Evolutionary conservation across 257 asterid species (phyloP).

Genomic region (Parsonsia alboflavescens): DNA sequence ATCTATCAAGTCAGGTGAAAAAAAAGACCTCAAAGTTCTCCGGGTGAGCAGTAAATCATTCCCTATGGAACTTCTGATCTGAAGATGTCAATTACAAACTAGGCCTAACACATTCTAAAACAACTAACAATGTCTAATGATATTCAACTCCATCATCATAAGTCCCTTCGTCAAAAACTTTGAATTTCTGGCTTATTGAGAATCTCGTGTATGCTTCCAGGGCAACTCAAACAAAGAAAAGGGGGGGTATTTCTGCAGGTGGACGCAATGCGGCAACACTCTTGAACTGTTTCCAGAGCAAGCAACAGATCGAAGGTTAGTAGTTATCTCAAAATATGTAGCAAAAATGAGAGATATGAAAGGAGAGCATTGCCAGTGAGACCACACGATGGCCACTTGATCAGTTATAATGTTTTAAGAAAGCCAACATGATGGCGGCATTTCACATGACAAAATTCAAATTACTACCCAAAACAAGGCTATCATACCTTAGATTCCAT

Average conservation of each 20-base stretch:
- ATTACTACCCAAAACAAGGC: neutral
- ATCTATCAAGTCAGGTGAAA: neutral
- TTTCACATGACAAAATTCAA: neutral
- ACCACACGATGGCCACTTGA: neutral
- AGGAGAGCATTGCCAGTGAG: neutral
- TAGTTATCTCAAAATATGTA: neutral
- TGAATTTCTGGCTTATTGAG: neutral
- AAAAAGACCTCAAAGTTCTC: too few species aligned
- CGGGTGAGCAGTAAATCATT: too few species aligned
- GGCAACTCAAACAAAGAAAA: slow-evolving; percentile 18
- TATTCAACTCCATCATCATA: neutral
- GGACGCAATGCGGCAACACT: slow-evolving; percentile 32
- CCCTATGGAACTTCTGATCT: too few species aligned
- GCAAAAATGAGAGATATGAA: neutral
- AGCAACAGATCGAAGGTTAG: neutral
- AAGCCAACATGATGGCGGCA: neutral
- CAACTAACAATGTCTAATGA: neutral
- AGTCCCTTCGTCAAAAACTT: neutral
- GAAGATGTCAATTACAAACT: neutral
- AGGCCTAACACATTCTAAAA: neutral
- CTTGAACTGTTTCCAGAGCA: slow-evolving; percentile 27
- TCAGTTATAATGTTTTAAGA: neutral
- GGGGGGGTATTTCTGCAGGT: slow-evolving; percentile 27
- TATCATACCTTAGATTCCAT: slow-evolving; percentile 27
- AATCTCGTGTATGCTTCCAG: neutral